Conservation (phyloP, 768 basidiomycete genomes). For the Suillus luteus region DNA sequence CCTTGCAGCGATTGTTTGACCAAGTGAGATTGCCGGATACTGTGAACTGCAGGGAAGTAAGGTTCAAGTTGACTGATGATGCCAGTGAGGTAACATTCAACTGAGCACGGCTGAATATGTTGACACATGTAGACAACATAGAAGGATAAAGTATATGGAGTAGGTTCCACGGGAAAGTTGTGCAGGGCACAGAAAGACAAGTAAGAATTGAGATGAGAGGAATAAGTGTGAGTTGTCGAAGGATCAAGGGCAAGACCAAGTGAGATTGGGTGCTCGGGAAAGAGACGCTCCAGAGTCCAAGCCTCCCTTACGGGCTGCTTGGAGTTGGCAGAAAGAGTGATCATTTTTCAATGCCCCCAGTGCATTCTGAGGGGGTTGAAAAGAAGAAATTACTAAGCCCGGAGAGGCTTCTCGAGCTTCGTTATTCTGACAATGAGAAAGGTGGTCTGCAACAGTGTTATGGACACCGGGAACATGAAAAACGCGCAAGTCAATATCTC, state of each 20-base stretch:
- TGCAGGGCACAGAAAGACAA: conserved; percentile 36
- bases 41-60: conserved; percentile 21
- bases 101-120: conserved; percentile 25
- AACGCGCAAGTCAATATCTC: conserved; percentile 22
- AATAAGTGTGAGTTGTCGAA: conserved; percentile 28
- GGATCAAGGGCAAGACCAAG: conserved; percentile 22
- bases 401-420: conserved; percentile 11
- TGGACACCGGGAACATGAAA: conserved; percentile 26
- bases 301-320: neutral
- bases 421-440: conserved; percentile 34
- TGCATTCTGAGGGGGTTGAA: conserved; percentile 27
- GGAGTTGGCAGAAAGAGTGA: accelerated
- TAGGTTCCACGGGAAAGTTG: conserved; percentile 37
- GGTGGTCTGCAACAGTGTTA: conserved; percentile 23
- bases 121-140: conserved; percentile 16
- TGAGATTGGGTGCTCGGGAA: too few species aligned
- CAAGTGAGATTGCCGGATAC: neutral
- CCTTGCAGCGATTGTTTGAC: conserved; percentile 20
- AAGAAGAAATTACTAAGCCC: neutral
- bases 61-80: conserved; percentile 25
- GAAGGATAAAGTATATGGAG: conserved; percentile 21
- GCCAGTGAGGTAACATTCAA: conserved; percentile 26
- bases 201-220: conserved; percentile 40
- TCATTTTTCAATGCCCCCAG: conserved; percentile 27
- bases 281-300: neutral